A percentile compares a stretch with the other conserved stretches of the same genome.
phyloP scores from a whole-genome alignment of 2,329 filamentous ascomycete species.

The Sclerotinia minor region DNA sequence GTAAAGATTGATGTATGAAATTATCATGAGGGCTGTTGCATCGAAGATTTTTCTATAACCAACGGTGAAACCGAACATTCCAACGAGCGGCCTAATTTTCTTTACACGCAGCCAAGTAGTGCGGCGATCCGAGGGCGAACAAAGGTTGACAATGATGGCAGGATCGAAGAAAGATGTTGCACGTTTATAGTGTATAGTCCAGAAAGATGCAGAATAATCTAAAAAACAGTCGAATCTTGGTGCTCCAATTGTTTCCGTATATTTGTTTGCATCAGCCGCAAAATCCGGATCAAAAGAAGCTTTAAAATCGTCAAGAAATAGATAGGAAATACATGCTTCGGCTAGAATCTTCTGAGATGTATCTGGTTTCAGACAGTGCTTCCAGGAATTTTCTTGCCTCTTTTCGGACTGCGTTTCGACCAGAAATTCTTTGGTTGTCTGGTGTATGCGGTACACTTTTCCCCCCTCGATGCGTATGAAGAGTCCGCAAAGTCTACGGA shows the following conservation, averaged over 20 bases:
- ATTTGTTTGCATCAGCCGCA: too few relatives aligned
- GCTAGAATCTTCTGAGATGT: conserved; percentile 12
- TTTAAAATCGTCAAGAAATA: not conserved
- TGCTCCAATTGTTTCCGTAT: not conserved
- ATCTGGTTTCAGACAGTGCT: conserved; percentile 6
- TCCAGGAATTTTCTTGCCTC: not conserved
- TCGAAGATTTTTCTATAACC: too few relatives aligned
- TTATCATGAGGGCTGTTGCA: not conserved
- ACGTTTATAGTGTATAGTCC: not conserved
- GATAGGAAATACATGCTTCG: conserved; percentile 24
- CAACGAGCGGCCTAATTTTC: too few relatives aligned
- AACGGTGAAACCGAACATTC: too few relatives aligned
- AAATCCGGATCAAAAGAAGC: too few relatives aligned
- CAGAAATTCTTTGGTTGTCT: conserved; percentile 27
- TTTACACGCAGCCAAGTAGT: too few relatives aligned
- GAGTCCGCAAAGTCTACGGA: conserved; percentile 20
- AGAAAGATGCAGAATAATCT: not conserved
- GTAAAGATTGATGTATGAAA: not conserved
- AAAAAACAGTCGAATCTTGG: not conserved
- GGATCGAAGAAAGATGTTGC: not conserved
- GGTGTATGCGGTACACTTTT: conserved; percentile 26
- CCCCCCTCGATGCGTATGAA: conserved; percentile 5
- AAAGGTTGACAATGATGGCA: not conserved
- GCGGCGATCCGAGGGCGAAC: not conserved
- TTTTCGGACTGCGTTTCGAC: not conserved